These are phyloP conservation scores for Agaricus blazei DNA, from an alignment of 768 basidiomycete species.

Conservation along the genomic window DNA sequence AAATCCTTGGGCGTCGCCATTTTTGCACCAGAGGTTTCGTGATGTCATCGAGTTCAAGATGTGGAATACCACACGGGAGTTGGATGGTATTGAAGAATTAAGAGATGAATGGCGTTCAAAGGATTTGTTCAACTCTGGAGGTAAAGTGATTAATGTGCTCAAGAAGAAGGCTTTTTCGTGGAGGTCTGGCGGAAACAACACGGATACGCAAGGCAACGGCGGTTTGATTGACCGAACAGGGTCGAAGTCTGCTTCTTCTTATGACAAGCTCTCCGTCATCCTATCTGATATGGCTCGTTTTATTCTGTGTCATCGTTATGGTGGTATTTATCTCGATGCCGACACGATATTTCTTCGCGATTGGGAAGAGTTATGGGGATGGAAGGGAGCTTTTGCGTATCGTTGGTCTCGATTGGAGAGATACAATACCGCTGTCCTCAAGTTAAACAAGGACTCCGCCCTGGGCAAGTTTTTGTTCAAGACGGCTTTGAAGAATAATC, in stretches of 20 bases:
- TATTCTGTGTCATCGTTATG: conserved; percentile 93
- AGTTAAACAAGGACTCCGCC: conserved; percentile 89
- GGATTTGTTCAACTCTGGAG: conserved; percentile 86
- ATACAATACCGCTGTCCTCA: conserved; percentile 96
- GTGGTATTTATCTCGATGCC: conserved; percentile 95
- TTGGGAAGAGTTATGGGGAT: conserved; percentile 98
- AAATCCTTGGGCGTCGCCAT: conserved; percentile 94
- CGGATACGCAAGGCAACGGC: conserved; percentile 29
- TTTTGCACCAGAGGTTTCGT: conserved; percentile 89
- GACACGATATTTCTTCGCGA: conserved; percentile 95
- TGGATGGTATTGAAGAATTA: conserved; percentile 88
- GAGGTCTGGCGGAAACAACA: background rate
- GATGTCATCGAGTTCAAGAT: conserved; percentile 92
- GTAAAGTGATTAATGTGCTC: conserved; percentile 60
- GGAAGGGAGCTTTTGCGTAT: conserved; percentile 95
- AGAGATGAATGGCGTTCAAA: conserved; percentile 85
- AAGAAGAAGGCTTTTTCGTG: conserved; percentile 21
- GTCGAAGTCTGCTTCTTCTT: conserved; percentile 78
- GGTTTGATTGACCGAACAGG: conserved; percentile 69
- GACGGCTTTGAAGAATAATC: conserved; percentile 86
- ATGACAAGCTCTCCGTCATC: conserved; percentile 90
- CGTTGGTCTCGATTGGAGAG: conserved; percentile 90
- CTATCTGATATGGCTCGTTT: conserved; percentile 97
- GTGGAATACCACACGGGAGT: conserved; percentile 98
- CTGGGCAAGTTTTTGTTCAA: conserved; percentile 91